These are phyloP conservation scores for Podospora pseudopauciseta DNA, from an alignment of 495 filamentous ascomycete genomes.

Conservation along the genomic window DNA sequence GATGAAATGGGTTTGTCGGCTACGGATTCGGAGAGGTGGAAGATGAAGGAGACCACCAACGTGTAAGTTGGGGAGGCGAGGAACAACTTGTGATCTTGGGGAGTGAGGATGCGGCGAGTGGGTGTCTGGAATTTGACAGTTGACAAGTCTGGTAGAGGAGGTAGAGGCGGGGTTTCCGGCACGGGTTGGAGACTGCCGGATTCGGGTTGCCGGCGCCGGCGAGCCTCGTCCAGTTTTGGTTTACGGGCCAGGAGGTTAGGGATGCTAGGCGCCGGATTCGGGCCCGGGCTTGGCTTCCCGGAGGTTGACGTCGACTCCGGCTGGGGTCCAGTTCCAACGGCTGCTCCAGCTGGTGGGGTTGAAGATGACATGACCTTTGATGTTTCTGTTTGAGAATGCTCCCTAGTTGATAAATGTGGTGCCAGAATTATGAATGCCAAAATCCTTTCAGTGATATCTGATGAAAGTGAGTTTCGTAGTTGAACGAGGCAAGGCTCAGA, in stretches of 20 bases:
- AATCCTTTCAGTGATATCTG: not conserved
- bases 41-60: constrained; percentile 79
- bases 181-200: constrained; percentile 57
- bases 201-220: constrained; percentile 51
- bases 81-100: constrained; percentile 76
- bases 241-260: constrained; percentile 57
- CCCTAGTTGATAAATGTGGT: constrained; percentile 1
- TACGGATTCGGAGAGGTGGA: constrained; percentile 78
- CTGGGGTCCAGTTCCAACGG: not conserved
- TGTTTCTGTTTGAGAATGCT: not conserved
- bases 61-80: constrained; percentile 71
- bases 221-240: constrained; percentile 59
- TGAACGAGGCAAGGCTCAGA: not conserved
- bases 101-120: constrained; percentile 72
- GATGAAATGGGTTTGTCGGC: constrained; percentile 70
- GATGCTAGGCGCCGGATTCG: constrained; percentile 31
- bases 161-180: constrained; percentile 68
- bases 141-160: constrained; percentile 63
- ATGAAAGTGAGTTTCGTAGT: not conserved
- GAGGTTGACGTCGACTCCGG: not conserved
- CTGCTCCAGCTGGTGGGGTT: not conserved
- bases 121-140: constrained; percentile 62
- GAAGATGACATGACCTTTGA: constrained; percentile 11
- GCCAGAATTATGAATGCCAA: not conserved
- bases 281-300: constrained; percentile 1